phyloP scores from a whole-genome alignment of 495 filamentous ascomycete species.

The Penicillium silybi region DNA sequence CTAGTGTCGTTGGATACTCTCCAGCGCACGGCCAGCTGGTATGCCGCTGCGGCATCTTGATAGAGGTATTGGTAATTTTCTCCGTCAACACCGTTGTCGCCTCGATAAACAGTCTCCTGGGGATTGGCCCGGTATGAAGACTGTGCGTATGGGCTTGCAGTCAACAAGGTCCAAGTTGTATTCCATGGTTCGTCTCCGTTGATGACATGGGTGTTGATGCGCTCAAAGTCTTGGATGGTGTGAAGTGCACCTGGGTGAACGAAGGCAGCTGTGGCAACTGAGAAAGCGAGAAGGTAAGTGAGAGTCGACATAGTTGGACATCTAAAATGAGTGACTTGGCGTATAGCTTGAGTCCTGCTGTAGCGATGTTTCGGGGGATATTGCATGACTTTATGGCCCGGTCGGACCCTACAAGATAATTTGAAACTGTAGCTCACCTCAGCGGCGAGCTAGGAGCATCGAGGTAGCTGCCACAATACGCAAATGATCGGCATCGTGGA shows the following conservation, averaged over 20 bases:
- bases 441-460: too few relatives aligned
- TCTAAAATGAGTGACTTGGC: too few relatives aligned
- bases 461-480: too few relatives aligned
- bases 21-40: conserved; percentile 38
- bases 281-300: too few relatives aligned
- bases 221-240: conserved; percentile 30
- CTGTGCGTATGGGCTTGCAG: conserved; percentile 21
- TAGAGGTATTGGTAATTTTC: conserved; percentile 40
- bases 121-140: conserved; percentile 20
- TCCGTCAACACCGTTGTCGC: conserved; percentile 15
- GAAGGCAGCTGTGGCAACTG: conserved; percentile 8
- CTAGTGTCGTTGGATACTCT: conserved; percentile 29
- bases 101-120: conserved; percentile 28
- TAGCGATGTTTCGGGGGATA: too few relatives aligned
- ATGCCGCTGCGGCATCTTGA: conserved; percentile 36
- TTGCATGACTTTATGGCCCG: too few relatives aligned
- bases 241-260: conserved; percentile 38
- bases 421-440: too few relatives aligned
- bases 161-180: conserved; percentile 32
- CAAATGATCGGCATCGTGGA: too few relatives aligned
- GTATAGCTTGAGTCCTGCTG: too few relatives aligned
- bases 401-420: too few relatives aligned
- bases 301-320: too few relatives aligned
- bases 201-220: conserved; percentile 28
- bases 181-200: conserved; percentile 30